Percentiles rank a stretch among this genome's conserved stretches.
phyloP scores from a whole-genome alignment of 352 stramenopile species.

The Pythium utonaiense region DNA sequence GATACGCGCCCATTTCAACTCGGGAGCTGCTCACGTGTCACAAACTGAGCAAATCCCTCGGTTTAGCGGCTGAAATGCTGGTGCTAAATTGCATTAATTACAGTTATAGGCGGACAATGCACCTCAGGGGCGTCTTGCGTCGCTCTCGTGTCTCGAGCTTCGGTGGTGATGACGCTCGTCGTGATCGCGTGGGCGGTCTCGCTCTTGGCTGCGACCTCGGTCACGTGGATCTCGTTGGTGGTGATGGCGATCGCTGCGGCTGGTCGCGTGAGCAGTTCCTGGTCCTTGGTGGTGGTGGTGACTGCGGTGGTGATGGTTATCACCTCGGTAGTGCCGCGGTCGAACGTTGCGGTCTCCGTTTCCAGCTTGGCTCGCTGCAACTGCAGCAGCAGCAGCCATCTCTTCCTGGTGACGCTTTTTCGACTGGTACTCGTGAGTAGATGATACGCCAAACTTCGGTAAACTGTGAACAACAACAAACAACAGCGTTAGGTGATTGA shows the following conservation, averaged over 20 bases:
- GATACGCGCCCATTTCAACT: not conserved
- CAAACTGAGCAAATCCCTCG: conserved; percentile 1
- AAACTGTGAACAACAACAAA: conserved; percentile 34
- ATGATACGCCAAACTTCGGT: conserved; percentile 82
- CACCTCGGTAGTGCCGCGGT: conserved; percentile 7
- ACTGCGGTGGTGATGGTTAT: conserved; percentile 20
- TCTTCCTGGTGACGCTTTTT: conserved; percentile 85
- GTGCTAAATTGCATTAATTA: conserved; percentile 12
- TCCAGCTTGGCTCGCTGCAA: not conserved
- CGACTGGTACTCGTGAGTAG: conserved; percentile 82
- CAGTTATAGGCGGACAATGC: not conserved
- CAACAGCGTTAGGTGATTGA: conserved; percentile 1
- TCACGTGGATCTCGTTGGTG: conserved; percentile 30
- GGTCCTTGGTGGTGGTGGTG: conserved; percentile 2
- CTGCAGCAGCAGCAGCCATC: conserved; percentile 39
- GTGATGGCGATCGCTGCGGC: conserved; percentile 10
- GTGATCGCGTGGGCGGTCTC: conserved; percentile 25
- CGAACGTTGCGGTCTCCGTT: conserved; percentile 8
- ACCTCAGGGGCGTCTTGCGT: not conserved
- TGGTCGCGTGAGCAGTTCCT: conserved; percentile 11
- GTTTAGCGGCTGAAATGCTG: not conserved
- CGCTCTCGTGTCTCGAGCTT: not conserved
- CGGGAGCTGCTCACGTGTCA: conserved; percentile 15
- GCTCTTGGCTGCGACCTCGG: conserved; percentile 30
- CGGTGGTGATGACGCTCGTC: conserved; percentile 12